Evolutionary conservation across 202 grass and related monocot genomes (phyloP), one percentile per base, ranked within the genome.

Genomic region (Tripidium arundinaceum): DNA sequence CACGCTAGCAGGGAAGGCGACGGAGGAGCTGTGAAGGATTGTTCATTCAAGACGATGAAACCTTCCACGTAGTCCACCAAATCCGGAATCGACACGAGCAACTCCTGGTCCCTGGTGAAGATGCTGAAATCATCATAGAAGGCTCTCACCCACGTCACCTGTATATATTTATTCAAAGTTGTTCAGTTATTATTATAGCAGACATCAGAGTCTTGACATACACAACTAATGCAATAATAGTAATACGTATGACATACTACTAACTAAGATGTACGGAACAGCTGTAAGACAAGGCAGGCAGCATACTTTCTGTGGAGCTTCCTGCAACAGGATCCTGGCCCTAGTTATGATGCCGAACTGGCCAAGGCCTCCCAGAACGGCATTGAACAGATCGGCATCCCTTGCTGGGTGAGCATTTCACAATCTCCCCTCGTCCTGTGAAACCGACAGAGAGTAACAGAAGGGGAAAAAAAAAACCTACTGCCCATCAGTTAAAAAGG

Each of bases 301-400:
- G 27, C 64, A 65, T 94, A 97, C 91, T 81, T 94, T 97, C 49
- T 82, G 50, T 74, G 94, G 94, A 87, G 94, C 94, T 70, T 92
- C 85, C 85, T 97, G 89, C 69, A 97, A 83, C 39, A 92, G 81
- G 76, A 97, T 90, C 80, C 94, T 94, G 70, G 94, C 94, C 83
- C 81, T 94, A 55, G 91, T 97, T 75, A 97, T 97, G 79, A 97
- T 94, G 82, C 91, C 94, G 79, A 97, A 97, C 80, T 97, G 94
- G 67, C 94, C 94, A 75, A 97, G 86, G 61, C 94, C 94, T 47
- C 94, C 94, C 41, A 94, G 85, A 81, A 97, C 91, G 68, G 91
- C 92, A 85, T 88, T 85, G 81, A 97, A 97, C 72, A 97, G 79
- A 80, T 97, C 91, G 34, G 89, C 85, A 45, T 87, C 72, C 78